phyloP scores from a whole-genome alignment of 768 basidiomycete genomes.

The Russula foetens region DNA sequence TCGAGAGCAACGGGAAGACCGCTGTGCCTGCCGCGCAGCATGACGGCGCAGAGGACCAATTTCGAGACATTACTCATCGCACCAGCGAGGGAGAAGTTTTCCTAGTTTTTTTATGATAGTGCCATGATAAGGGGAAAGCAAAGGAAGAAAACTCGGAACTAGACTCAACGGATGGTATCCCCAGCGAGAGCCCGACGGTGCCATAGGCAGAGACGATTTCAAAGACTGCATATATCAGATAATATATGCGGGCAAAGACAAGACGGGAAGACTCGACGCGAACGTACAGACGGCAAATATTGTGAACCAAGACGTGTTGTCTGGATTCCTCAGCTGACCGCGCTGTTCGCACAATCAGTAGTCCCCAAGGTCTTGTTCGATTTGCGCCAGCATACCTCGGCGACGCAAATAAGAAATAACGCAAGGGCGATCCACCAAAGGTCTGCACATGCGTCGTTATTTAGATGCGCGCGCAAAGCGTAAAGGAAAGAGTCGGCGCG shows the following conservation, averaged over 20 bases:
- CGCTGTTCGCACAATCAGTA: constrained; percentile 17
- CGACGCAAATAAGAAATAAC: constrained; percentile 43
- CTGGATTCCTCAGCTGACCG: constrained; percentile 25
- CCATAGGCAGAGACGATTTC: constrained; percentile 22
- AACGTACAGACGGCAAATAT: constrained; percentile 33
- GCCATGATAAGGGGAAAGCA: too few relatives aligned
- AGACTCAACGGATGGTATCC: constrained; percentile 31
- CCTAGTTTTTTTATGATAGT: not conserved
- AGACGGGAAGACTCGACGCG: not conserved
- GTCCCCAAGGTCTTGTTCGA: not conserved
- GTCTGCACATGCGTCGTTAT: constrained; percentile 21
- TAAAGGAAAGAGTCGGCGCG: not conserved
- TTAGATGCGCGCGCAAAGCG: not conserved
- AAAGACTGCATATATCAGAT: constrained; percentile 1
- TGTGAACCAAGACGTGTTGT: constrained; percentile 30
- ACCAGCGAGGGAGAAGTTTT: constrained; percentile 43
- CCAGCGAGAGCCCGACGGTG: constrained; percentile 38
- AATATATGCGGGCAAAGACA: constrained; percentile 25
- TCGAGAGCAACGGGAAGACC: constrained; percentile 63
- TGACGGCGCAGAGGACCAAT: constrained; percentile 60
- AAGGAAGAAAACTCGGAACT: constrained; percentile 33
- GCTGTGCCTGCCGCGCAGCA: constrained; percentile 73
- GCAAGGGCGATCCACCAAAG: constrained; percentile 43
- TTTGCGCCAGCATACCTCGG: constrained; percentile 28
- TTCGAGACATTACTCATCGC: constrained; percentile 60